These are phyloP conservation scores for Suillus americanus DNA, from an alignment of 768 basidiomycete genomes.

Conservation along the genomic window DNA sequence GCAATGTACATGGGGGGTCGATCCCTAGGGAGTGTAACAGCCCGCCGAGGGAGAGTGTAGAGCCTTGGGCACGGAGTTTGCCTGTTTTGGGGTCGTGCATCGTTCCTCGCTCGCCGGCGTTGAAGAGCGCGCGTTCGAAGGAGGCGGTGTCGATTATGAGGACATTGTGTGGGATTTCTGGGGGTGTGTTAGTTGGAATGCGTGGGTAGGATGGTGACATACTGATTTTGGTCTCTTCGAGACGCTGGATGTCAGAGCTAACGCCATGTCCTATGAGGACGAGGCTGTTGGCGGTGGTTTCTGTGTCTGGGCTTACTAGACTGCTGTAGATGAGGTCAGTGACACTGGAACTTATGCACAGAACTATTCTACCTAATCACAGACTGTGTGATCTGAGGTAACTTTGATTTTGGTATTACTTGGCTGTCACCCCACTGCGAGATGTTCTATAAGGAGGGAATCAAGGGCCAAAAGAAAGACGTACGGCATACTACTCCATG, in stretches of 20 bases:
- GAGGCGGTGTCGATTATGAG: constrained; percentile 64
- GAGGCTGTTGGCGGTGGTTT: constrained; percentile 65
- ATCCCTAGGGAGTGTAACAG: constrained; percentile 59
- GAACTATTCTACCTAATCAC: constrained; percentile 55
- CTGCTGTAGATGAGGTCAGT: constrained; percentile 44
- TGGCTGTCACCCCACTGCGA: constrained; percentile 78
- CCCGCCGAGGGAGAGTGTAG: constrained; percentile 61
- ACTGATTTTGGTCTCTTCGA: constrained; percentile 85
- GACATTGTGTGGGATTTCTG: constrained; percentile 75
- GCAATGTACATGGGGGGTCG: constrained; percentile 40
- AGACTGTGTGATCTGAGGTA: constrained; percentile 72
- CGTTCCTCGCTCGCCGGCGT: constrained; percentile 50
- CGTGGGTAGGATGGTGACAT: constrained; percentile 24
- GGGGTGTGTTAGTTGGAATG: not conserved
- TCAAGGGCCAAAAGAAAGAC: constrained; percentile 21
- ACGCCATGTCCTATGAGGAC: constrained; percentile 70
- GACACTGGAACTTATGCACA: constrained; percentile 5
- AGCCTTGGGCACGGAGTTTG: constrained; percentile 47
- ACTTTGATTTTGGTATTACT: constrained; percentile 59
- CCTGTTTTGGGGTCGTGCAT: constrained; percentile 65
- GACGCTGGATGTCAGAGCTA: constrained; percentile 52
- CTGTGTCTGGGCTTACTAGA: constrained; percentile 74
- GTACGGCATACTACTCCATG: constrained; percentile 58
- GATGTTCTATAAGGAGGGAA: constrained; percentile 3
- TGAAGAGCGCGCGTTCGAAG: constrained; percentile 65